Conservation (phyloP, 208 protist genomes). For the Porcisia hertigi region DNA sequence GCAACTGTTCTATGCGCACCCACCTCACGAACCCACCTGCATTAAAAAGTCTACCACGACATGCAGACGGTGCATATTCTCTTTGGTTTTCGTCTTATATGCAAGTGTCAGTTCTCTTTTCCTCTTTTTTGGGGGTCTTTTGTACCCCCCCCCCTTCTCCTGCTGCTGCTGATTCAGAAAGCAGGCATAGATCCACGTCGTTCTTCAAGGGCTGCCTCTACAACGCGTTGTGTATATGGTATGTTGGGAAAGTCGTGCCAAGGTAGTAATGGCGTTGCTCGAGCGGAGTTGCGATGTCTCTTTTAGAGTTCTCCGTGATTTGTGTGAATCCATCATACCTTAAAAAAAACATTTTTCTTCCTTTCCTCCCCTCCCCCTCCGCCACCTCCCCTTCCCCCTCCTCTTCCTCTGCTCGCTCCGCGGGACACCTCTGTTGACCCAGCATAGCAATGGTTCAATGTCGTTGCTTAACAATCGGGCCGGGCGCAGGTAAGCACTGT, state of each 20-base stretch:
- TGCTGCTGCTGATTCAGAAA: background rate
- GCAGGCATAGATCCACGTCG: background rate
- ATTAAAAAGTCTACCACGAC: no score
- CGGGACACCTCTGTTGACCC: background rate
- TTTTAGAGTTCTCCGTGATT: background rate
- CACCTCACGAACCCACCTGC: no score
- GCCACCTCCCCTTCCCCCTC: background rate
- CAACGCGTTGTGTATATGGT: background rate
- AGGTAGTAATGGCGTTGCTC: background rate
- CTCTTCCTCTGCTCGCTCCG: no score
- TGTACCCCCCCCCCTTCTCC: no score
- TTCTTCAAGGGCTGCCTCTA: background rate
- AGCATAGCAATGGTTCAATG: no score
- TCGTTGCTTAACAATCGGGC: background rate
- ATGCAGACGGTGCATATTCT: no score
- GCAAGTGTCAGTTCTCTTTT: background rate
- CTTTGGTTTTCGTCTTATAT: background rate
- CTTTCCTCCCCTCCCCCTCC: no score
- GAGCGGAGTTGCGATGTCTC: background rate
- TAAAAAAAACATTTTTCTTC: no score
- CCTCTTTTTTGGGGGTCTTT: background rate
- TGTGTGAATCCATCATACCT: background rate
- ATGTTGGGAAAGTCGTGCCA: background rate
- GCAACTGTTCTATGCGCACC: background rate
- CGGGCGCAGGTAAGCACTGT: background rate